Evolutionary conservation across 345 rosid genomes (phyloP).

Genomic region (Xanthoceras sorbifolium): DNA sequence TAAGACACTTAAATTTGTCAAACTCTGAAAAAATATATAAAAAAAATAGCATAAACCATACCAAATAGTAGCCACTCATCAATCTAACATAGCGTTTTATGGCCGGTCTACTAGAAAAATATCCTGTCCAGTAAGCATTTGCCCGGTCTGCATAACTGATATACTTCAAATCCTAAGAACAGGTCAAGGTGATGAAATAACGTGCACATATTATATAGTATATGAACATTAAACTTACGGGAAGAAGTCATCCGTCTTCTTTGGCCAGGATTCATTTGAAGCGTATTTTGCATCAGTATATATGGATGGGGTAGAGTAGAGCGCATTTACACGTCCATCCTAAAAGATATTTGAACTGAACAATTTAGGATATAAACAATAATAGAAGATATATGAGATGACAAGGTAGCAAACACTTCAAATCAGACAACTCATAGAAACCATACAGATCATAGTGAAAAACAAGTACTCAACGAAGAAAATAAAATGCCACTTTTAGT

Average conservation of each 20-base stretch:
- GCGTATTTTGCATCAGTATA: slow-evolving; percentile 96
- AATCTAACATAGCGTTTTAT: slow-evolving; percentile 83
- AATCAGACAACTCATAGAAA: slow-evolving; percentile 10
- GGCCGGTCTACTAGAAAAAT: slow-evolving; percentile 91
- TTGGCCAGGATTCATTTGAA: slow-evolving; percentile 73
- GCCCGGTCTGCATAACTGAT: slow-evolving; percentile 92
- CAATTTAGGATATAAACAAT: slow-evolving; percentile 7
- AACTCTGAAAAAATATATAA: background rate
- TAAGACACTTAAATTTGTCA: slow-evolving; percentile 4
- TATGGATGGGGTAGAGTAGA: slow-evolving; percentile 95
- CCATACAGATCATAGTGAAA: background rate
- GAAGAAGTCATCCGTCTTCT: slow-evolving; percentile 84
- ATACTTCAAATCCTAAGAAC: slow-evolving; percentile 29
- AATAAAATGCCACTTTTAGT: background rate
- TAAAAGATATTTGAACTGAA: slow-evolving; percentile 31
- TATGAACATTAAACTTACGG: slow-evolving; percentile 66
- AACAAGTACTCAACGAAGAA: background rate
- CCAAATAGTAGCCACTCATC: slow-evolving; percentile 95
- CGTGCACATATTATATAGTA: slow-evolving; percentile 12
- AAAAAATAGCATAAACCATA: slow-evolving; percentile 31
- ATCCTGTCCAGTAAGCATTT: slow-evolving; percentile 98
- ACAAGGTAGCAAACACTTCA: slow-evolving; percentile 6
- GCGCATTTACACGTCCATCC: slow-evolving; percentile 98
- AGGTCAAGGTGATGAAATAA: slow-evolving; percentile 10
- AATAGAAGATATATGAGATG: slow-evolving; percentile 5